phyloP scores from a whole-genome alignment of 257 asterid genomes.

The Linderniella brevidens region DNA sequence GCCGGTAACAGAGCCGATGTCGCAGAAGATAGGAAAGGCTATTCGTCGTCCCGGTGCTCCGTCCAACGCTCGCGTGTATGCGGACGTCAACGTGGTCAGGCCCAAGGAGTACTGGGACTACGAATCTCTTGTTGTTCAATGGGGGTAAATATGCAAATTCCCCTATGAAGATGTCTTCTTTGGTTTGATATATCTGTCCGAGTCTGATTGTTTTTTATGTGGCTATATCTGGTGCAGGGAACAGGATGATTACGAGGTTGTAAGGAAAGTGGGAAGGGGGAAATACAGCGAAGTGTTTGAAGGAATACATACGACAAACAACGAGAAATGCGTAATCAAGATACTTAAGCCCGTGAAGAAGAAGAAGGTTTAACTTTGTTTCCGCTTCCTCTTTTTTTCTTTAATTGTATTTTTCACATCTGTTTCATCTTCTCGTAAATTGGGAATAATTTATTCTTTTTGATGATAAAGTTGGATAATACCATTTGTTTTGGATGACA shows the following conservation, averaged over 20 bases:
- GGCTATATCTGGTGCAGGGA: conserved; percentile 32
- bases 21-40: conserved; percentile 88
- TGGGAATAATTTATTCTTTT: neutral
- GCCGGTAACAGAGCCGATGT: conserved; percentile 34
- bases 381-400: neutral
- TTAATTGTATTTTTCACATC: neutral
- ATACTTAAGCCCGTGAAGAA: conserved; percentile 94
- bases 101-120: conserved; percentile 95
- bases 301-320: conserved; percentile 60
- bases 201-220: conserved; percentile 13
- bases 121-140: conserved; percentile 76
- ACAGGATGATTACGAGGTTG: conserved; percentile 92
- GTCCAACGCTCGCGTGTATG: conserved; percentile 71
- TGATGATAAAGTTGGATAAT: too few relatives aligned
- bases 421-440: neutral
- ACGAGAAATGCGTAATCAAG: conserved; percentile 75
- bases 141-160: conserved; percentile 57
- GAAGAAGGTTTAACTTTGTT: conserved; percentile 52
- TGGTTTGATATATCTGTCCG: neutral
- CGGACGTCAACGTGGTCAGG: conserved; percentile 69
- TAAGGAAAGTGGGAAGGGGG: conserved; percentile 91
- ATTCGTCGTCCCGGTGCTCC: conserved; percentile 73
- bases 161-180: neutral
- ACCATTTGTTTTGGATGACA: too few relatives aligned
- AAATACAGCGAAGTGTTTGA: conserved; percentile 93